Percentiles rank a stretch among this genome's conserved stretches.
These are phyloP conservation scores for Knoxdaviesia capensis DNA, from an alignment of 2,329 filamentous ascomycete species.

Conservation along the genomic window DNA sequence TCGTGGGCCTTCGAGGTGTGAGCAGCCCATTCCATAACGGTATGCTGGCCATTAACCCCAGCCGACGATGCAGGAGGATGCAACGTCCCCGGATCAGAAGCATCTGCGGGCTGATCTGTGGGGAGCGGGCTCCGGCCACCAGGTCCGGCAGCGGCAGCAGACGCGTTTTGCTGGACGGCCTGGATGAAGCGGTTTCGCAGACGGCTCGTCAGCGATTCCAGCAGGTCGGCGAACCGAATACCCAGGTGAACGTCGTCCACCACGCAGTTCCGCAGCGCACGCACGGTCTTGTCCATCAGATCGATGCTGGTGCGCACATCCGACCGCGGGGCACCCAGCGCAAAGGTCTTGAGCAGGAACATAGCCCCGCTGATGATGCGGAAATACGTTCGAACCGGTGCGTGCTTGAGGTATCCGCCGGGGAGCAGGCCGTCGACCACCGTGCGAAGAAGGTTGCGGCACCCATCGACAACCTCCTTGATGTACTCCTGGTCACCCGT, in stretches of 20 bases:
- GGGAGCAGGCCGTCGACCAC: conserved; percentile 61
- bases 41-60: conserved; percentile 9
- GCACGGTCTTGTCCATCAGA: conserved; percentile 55
- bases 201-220: conserved; percentile 58
- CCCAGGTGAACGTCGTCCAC: conserved; percentile 73
- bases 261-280: conserved; percentile 55
- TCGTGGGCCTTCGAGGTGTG: conserved; percentile 20
- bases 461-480: conserved; percentile 57
- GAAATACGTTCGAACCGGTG: conserved; percentile 69
- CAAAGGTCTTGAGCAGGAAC: conserved; percentile 71
- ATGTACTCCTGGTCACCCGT: conserved; percentile 52
- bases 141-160: conserved; percentile 7
- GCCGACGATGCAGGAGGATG: conserved; percentile 3
- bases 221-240: conserved; percentile 64
- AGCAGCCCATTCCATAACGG: conserved; percentile 7
- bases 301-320: conserved; percentile 58
- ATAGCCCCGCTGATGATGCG: conserved; percentile 71
- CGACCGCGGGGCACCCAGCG: conserved; percentile 56
- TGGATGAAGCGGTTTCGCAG: conserved; percentile 57
- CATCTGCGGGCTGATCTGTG: neutral
- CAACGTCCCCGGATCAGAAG: conserved; percentile 4
- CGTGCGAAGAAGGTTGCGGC: conserved; percentile 53
- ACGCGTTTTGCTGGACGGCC: conserved; percentile 21
- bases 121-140: conserved; percentile 16
- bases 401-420: conserved; percentile 59